Base-by-base conservation (phyloP, 345 rosid species). In the Gossypium arboreum region DNA sequence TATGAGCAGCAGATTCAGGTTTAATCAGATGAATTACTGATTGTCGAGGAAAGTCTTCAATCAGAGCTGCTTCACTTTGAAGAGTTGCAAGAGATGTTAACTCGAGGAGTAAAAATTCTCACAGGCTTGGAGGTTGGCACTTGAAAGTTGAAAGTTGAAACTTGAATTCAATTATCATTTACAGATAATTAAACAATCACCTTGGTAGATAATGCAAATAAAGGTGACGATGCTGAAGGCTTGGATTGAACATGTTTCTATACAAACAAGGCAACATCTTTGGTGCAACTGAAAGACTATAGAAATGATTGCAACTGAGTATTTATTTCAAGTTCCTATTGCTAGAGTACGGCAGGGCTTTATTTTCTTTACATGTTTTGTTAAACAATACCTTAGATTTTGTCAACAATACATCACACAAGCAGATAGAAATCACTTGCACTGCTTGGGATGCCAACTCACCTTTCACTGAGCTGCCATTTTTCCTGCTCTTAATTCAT, bases 381-480 rank as follows among this genome's bases (percentile, higher is more conserved):
- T 60, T 56, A 48, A 50, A 56, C 34, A 57, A 16, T 9, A 34
- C 56, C 66, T 58, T 22, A 13, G 39, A 54, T 67, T 66, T 52
- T 68, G 59, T 74, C 52, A 52, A 47, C 9, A 1, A 16, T 70
- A 67, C 86, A 84, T 84, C 86, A 45, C 84, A 63, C 86, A 69
- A 79, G 88, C 88, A 80, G 76, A 71, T 67, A 50, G 24, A 15
- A 11, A 59, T 24, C 72, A 50, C 64, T 76, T 79, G 29, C 72
- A 74, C 83, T 74, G 83, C 89, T 76, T 73, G 84, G 86, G 88
- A 89, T 81, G 85, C 82, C 66, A 25, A 71, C 51, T 75, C 75
- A 57, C 73, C 73, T 71, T 45, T 43, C 12, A 65, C 77, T 15
- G 72, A 75, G 70, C 73, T 70, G 57, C 67, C 68, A 16, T 29